phyloP scores from a whole-genome alignment of 345 rosid genomes.

The Corchorus capsularis region DNA sequence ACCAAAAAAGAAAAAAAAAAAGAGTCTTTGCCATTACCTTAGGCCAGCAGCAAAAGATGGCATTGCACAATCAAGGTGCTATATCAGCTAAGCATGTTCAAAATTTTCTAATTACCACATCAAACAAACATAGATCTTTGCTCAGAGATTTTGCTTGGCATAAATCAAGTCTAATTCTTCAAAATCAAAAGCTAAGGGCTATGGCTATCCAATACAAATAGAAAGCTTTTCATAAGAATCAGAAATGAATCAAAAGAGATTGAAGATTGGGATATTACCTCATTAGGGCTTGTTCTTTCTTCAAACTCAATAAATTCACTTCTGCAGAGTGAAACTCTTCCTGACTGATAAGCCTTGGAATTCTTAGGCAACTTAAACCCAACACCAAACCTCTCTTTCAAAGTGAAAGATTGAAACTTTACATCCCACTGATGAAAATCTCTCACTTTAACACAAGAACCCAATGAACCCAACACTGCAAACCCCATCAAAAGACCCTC shows the following conservation, averaged over 20 bases:
- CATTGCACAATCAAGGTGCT: background rate
- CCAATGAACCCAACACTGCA: conserved; percentile 41
- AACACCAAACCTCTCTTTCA: conserved; percentile 25
- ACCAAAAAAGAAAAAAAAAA: too few relatives aligned
- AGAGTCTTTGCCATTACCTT: background rate
- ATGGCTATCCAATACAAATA: background rate
- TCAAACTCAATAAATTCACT: conserved; percentile 45
- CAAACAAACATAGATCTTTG: background rate
- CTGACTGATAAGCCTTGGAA: conserved; percentile 22
- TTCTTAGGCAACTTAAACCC: conserved; percentile 23
- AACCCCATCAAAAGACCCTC: conserved; percentile 41
- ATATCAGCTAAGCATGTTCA: conserved; percentile 1
- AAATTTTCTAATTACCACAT: background rate
- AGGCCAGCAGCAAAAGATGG: background rate
- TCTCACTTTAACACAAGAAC: conserved; percentile 33
- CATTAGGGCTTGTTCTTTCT: conserved; percentile 78
- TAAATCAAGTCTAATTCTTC: conserved; percentile 2
- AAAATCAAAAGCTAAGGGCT: background rate
- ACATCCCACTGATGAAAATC: conserved; percentile 21
- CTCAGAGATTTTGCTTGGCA: background rate
- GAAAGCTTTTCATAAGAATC: background rate
- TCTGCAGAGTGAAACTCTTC: conserved; percentile 38
- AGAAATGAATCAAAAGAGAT: background rate
- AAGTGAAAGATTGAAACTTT: conserved; percentile 35
- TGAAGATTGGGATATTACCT: conserved; percentile 41